These are phyloP conservation scores for Neoarthrinium moseri DNA, from an alignment of 2,329 filamentous ascomycete species.

Conservation along the genomic window DNA sequence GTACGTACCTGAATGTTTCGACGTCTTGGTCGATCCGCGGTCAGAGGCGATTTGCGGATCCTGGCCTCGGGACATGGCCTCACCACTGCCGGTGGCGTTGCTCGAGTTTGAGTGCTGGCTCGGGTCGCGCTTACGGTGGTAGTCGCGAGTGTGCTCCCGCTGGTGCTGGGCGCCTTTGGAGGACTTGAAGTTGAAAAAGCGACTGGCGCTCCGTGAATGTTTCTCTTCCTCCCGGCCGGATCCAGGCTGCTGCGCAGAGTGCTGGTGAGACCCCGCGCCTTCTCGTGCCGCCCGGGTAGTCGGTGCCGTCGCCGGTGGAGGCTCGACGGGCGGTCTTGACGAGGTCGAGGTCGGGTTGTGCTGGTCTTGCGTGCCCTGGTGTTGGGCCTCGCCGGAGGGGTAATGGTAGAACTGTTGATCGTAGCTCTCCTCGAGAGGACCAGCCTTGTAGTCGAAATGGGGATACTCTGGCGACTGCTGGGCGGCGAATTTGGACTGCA, in stretches of 20 bases:
- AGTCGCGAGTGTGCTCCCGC: slow-evolving; percentile 2
- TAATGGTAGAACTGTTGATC: slow-evolving; percentile 11
- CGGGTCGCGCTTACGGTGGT: slow-evolving; percentile 13
- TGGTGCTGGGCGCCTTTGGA: slow-evolving; percentile 16
- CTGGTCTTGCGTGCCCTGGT: slow-evolving; percentile 6
- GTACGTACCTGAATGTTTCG: slow-evolving; percentile 35
- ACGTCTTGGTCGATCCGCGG: slow-evolving; percentile 25
- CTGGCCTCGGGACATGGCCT: slow-evolving; percentile 26
- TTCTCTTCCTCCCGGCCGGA: slow-evolving; percentile 24
- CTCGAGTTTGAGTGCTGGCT: slow-evolving; percentile 17
- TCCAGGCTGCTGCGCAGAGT: not conserved
- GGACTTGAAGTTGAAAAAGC: slow-evolving; percentile 29
- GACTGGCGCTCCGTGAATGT: slow-evolving; percentile 28
- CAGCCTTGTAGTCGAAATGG: slow-evolving; percentile 12
- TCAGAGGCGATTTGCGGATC: slow-evolving; percentile 26
- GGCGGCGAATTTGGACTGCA: slow-evolving; percentile 8
- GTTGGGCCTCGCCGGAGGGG: not conserved
- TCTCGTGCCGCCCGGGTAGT: not conserved
- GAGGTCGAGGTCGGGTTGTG: not conserved
- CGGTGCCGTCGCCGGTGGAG: too few relatives aligned
- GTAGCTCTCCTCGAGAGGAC: slow-evolving; percentile 7
- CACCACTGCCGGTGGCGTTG: slow-evolving; percentile 20
- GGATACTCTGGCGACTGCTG: slow-evolving; percentile 3
- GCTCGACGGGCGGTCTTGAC: not conserved
- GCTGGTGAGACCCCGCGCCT: slow-evolving; percentile 2